Evolutionary conservation across 1,284 basidiomycete genomes (phyloP), one percentile per base, ranked within the genome.

Genomic region (Caloboletus firmus): DNA sequence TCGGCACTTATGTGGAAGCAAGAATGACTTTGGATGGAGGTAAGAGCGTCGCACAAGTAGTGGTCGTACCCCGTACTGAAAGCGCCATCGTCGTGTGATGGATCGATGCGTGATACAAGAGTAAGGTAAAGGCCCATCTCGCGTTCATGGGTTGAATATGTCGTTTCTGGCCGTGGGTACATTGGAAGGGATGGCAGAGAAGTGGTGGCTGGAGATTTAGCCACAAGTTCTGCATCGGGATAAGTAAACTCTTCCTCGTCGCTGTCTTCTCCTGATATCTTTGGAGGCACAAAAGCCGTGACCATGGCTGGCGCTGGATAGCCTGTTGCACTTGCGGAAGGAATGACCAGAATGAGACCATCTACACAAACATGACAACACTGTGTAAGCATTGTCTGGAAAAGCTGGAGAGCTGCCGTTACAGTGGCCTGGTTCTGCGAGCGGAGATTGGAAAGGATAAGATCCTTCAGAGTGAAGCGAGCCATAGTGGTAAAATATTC

Each of bases 391-490:
- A 96, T 77, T 1, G 89, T 86, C 59, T 87, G 84, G 20, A 95
- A 73, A 10, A 97, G 78, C 59, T 92, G 89, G 37, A 96, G 73
- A 3, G 92, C 89, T 9, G 92, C 84, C 0, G 87, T 85, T 0
- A 79, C 78, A 0, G 91, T 83, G 0, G 83, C 71, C 51, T 84
- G 79, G 10, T 81, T 83, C 41, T 74, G 73, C 2, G 91, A 93
- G 13, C 80, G 78, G 24, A 96, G 72, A 64, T 93, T 94, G 45
- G 91, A 82, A 44, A 92, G 66, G 5, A 97, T 73, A 26, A 97
- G 79, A 64, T 97, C 94, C 65, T 93, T 94, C 20, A 97, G 76
- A 3, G 91, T 95, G 74, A 94, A 97, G 17, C 93, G 83, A 13
- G 87, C 91, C 71, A 89, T 82, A 0, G 91, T 86, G 4, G 87